Conservation (phyloP, 2,329 filamentous ascomycete genomes). For the Fonsecaea multimorphosa region DNA sequence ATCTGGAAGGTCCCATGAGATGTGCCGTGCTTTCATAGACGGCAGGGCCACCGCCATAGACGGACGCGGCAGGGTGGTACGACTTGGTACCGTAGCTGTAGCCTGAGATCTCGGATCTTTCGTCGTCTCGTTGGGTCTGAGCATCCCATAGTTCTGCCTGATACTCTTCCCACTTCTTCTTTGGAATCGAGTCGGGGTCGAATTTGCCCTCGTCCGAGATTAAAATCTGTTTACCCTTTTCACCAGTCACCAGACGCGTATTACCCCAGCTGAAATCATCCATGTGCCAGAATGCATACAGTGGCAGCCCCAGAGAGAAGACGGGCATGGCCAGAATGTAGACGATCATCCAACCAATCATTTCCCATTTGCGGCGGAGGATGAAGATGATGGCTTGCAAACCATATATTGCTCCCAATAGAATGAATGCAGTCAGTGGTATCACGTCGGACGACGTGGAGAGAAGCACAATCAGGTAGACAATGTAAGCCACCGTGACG, state of each 20-base stretch:
- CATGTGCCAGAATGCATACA: conserved; percentile 99
- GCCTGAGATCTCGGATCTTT: conserved; percentile 86
- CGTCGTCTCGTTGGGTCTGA: conserved; percentile 80
- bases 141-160: conserved; percentile 97
- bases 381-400: conserved; percentile 98
- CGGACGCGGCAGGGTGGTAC: conserved; percentile 65
- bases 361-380: conserved; percentile 95
- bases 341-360: conserved; percentile 99
- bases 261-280: conserved; percentile 99
- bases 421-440: conserved; percentile 84
- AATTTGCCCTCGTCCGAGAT: conserved; percentile 98
- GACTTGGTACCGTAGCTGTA: conserved; percentile 92
- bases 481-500: conserved; percentile 86
- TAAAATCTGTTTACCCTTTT: conserved; percentile 88
- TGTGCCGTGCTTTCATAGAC: conserved; percentile 35
- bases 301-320: conserved; percentile 85
- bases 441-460: conserved; percentile 67
- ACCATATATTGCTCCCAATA: conserved; percentile 95
- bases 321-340: conserved; percentile 91
- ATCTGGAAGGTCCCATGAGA: conserved; percentile 62
- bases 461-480: conserved; percentile 82
- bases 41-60: conserved; percentile 70
- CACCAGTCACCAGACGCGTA: conserved; percentile 94
- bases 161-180: conserved; percentile 99
- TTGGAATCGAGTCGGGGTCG: conserved; percentile 87